These are phyloP conservation scores for Clitopilus hobsonii DNA, from an alignment of 768 basidiomycete species.

Conservation along the genomic window DNA sequence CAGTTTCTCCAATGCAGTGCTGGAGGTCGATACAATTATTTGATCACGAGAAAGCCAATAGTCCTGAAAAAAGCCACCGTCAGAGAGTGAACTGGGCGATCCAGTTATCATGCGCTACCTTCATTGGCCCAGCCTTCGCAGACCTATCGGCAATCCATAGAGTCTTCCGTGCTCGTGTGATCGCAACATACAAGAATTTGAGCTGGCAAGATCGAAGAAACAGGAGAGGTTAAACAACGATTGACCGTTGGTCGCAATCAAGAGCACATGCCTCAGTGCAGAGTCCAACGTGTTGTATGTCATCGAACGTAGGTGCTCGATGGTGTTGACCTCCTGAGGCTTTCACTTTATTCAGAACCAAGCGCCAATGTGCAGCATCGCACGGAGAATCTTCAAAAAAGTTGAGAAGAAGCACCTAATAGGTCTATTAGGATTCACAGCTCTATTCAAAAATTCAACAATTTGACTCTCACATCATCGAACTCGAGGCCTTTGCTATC, in stretches of 20 bases:
- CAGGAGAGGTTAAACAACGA: not conserved
- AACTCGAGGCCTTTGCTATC: slow-evolving; percentile 69
- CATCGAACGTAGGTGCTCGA: slow-evolving; percentile 39
- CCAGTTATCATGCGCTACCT: too few relatives aligned
- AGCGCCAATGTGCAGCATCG: slow-evolving; percentile 52
- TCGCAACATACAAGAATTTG: slow-evolving; percentile 66
- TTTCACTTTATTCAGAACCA: slow-evolving; percentile 41
- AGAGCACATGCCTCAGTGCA: slow-evolving; percentile 39
- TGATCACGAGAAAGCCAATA: slow-evolving; percentile 47
- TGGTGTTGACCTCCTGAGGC: not conserved
- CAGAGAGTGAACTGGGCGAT: slow-evolving; percentile 11
- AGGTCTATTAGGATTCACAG: not conserved
- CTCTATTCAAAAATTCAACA: not conserved
- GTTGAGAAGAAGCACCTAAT: slow-evolving; percentile 67
- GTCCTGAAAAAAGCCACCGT: not conserved
- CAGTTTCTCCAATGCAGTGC: slow-evolving; percentile 45
- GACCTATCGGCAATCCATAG: slow-evolving; percentile 69
- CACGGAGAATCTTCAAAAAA: slow-evolving; percentile 65
- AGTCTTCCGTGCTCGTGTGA: slow-evolving; percentile 65
- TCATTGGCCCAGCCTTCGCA: slow-evolving; percentile 49
- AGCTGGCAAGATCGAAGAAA: slow-evolving; percentile 40
- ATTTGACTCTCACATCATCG: slow-evolving; percentile 41
- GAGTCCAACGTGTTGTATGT: slow-evolving; percentile 44
- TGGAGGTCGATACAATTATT: slow-evolving; percentile 38
- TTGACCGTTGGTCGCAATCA: not conserved